Conservation (phyloP, 495 filamentous ascomycete genomes). For the Sordaria brevicollis region DNA sequence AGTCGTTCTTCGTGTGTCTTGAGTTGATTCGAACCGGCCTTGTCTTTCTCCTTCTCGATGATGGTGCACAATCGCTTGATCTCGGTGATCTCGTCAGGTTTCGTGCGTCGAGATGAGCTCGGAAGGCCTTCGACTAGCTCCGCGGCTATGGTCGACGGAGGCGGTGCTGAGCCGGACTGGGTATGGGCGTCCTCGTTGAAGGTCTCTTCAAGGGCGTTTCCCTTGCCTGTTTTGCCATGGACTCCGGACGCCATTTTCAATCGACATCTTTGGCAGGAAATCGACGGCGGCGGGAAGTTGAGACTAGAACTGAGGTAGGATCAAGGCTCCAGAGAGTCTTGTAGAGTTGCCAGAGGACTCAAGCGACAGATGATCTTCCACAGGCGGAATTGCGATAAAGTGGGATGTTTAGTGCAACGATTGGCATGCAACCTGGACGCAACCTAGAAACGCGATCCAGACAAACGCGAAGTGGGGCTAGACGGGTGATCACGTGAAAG, state of each 20-base stretch:
- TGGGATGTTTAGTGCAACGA: background rate
- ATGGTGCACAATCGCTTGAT: constrained; percentile 29
- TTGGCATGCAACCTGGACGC: background rate
- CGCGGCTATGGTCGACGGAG: constrained; percentile 60
- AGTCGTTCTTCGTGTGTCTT: constrained; percentile 51
- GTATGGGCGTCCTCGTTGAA: background rate
- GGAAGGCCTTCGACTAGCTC: constrained; percentile 51
- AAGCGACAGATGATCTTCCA: no score
- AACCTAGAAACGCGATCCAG: background rate
- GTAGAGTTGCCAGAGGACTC: background rate
- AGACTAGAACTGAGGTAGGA: background rate
- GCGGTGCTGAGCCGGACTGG: constrained; percentile 20
- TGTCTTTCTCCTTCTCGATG: constrained; percentile 32
- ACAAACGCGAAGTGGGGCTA: background rate
- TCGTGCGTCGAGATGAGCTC: constrained; percentile 24
- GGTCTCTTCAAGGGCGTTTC: background rate
- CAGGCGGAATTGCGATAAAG: background rate
- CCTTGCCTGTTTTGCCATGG: constrained; percentile 8
- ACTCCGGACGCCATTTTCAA: constrained; percentile 12
- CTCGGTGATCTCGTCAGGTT: constrained; percentile 32
- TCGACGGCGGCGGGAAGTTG: background rate
- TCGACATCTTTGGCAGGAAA: constrained; percentile 8
- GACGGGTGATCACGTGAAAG: background rate
- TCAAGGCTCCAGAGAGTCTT: background rate
- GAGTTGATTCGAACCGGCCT: constrained; percentile 21